Evolutionary conservation across 495 filamentous ascomycete genomes (phyloP), one percentile per base, ranked within the genome.

Genomic region (Xylaria venustula): DNA sequence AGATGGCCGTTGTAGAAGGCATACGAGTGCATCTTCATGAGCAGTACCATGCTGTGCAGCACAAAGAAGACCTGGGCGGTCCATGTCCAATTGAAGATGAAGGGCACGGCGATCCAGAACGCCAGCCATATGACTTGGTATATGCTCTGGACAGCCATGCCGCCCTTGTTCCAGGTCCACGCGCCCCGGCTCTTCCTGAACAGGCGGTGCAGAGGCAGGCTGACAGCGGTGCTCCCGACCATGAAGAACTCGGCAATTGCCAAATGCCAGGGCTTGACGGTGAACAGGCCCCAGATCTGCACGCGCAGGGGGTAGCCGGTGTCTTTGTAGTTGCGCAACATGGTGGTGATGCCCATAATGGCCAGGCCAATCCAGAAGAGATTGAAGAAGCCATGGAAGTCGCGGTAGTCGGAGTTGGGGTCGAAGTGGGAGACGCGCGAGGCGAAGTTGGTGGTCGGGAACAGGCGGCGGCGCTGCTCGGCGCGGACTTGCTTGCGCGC

Each of bases 11-110:
- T 97, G 77, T 98, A 98, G 75, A 97, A 98, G 25, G 91, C 89
- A 69, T 97, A 98, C 0, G 93, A 97, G 69, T 98, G 94, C 81
- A 98, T 91, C 77, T 98, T 98, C 94, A 98, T 98, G 25, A 97
- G 85, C 7, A 98, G 78, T 14, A 89, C 87, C 69, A 98, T 83
- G 37, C 91, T 88, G 71, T 98, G 94, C 15, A 98, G 83, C 12
- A 93, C 88, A 62, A 98, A 87, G 73, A 92, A 98, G 42, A 98
- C 94, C 70, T 98, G 94, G 25, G 93, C 88, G 6, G 94, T 98
- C 85, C 85, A 87, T 1, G 92, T 91, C 94, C 94, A 98, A 19
- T 85, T 78, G n/a, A 92, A 74, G 67, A 88, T 76, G 64, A 98
- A 98, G 1, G 94, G 94, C 74, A 91, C 90, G 80, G 85, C 84